Conservation (phyloP, 805 yeast species). For the Cyberlindnera meyerae region DNA sequence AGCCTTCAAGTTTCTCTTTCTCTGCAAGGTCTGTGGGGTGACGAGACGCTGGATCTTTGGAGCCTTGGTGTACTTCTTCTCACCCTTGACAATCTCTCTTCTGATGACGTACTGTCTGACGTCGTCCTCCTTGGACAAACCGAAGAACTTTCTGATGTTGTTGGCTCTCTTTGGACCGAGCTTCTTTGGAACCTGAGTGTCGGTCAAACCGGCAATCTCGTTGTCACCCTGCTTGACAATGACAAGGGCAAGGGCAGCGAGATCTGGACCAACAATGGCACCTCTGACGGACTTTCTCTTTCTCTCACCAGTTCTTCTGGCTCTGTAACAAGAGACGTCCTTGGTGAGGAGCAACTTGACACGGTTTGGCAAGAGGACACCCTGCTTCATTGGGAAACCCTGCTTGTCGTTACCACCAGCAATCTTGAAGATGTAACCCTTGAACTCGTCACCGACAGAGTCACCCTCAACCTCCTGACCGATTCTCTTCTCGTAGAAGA, state of each 20-base stretch:
- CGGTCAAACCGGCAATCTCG: constrained; percentile 95
- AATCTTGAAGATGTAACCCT: constrained; percentile 98
- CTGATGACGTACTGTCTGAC: constrained; percentile 84
- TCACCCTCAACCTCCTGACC: constrained; percentile 99
- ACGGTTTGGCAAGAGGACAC: constrained; percentile 99
- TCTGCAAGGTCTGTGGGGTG: constrained; percentile 98
- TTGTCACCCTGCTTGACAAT: constrained; percentile 96
- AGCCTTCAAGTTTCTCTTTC: constrained; percentile 96
- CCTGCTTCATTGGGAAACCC: constrained; percentile 99
- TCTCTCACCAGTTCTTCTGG: constrained; percentile 99
- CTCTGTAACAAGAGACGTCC: constrained; percentile 98
- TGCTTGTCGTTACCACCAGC: constrained; percentile 99
- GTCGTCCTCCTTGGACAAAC: constrained; percentile 77
- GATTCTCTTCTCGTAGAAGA: constrained; percentile 98
- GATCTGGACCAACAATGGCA: constrained; percentile 95
- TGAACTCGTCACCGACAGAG: constrained; percentile 94
- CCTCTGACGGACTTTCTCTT: constrained; percentile 99
- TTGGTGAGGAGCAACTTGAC: constrained; percentile 90
- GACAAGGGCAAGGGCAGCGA: constrained; percentile 90
- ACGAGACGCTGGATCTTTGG: constrained; percentile 99
- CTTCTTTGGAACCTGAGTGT: constrained; percentile 94
- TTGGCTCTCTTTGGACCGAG: constrained; percentile 99
- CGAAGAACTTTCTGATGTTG: constrained; percentile 99
- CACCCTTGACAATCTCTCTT: constrained; percentile 98
- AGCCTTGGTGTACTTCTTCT: constrained; percentile 98